These are phyloP conservation scores for Aurinia saxatilis DNA, from an alignment of 345 rosid genomes.

Conservation along the genomic window DNA sequence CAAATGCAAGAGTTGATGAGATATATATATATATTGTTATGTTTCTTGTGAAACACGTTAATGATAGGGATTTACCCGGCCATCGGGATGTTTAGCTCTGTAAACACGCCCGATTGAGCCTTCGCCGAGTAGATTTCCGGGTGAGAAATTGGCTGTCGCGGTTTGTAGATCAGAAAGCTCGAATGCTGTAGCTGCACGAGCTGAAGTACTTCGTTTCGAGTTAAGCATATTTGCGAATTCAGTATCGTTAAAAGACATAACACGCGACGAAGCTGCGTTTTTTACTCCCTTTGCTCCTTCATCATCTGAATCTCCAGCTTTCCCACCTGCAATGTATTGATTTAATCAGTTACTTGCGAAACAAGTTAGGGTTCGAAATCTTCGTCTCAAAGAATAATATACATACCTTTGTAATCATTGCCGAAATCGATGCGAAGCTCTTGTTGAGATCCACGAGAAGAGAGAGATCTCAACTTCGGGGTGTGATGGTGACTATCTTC, in stretches of 20 bases:
- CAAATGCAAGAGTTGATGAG: background rate
- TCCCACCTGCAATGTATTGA: slow-evolving; percentile 37
- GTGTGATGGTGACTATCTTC: slow-evolving; percentile 52
- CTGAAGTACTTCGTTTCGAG: slow-evolving; percentile 44
- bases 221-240: slow-evolving; percentile 54
- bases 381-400: too few relatives aligned
- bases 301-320: slow-evolving; percentile 35
- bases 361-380: background rate
- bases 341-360: background rate
- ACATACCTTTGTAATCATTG: slow-evolving; percentile 45
- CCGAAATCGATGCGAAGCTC: slow-evolving; percentile 27
- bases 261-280: slow-evolving; percentile 36
- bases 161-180: slow-evolving; percentile 60
- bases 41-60: slow-evolving; percentile 1
- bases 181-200: slow-evolving; percentile 34
- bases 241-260: slow-evolving; percentile 41
- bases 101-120: slow-evolving; percentile 83
- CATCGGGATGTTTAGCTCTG: slow-evolving; percentile 61
- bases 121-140: slow-evolving; percentile 63
- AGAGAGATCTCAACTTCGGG: slow-evolving; percentile 10
- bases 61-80: slow-evolving; percentile 39
- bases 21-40: background rate
- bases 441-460: slow-evolving; percentile 40
- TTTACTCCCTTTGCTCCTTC: slow-evolving; percentile 44
- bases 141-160: slow-evolving; percentile 60